Conservation (phyloP, 495 filamentous ascomycete genomes). For the Cenococcum geophilum region DNA sequence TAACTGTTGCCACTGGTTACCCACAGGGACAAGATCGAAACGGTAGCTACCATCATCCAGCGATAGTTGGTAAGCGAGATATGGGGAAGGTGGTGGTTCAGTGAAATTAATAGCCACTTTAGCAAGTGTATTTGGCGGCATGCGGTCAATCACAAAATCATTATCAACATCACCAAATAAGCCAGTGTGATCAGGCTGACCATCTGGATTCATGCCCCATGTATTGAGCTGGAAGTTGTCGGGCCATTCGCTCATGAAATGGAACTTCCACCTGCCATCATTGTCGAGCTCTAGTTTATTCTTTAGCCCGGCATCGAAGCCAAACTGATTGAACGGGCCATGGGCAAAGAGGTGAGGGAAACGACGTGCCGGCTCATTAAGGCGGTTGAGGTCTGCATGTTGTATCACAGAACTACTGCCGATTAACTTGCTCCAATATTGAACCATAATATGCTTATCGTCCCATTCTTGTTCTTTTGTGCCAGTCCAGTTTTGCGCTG, state of each 20-base stretch:
- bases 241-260: constrained; percentile 62
- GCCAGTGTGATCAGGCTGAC: constrained; percentile 54
- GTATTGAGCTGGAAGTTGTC: constrained; percentile 58
- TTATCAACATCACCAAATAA: constrained; percentile 58
- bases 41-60: constrained; percentile 52
- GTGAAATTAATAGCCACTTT: constrained; percentile 57
- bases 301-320: constrained; percentile 58
- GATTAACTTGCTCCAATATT: constrained; percentile 61
- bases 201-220: constrained; percentile 64
- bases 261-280: constrained; percentile 54
- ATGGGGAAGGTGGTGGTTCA: constrained; percentile 48
- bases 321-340: constrained; percentile 61
- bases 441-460: constrained; percentile 59
- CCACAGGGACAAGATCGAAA: constrained; percentile 50
- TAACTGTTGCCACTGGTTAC: constrained; percentile 53
- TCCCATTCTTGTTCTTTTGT: constrained; percentile 57
- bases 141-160: constrained; percentile 56
- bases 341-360: constrained; percentile 63
- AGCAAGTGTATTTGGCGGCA: constrained; percentile 56
- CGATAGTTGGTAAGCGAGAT: constrained; percentile 51
- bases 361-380: constrained; percentile 40
- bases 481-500: constrained; percentile 52
- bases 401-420: constrained; percentile 62
- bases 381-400: constrained; percentile 52
- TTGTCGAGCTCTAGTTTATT: constrained; percentile 50